Base-by-base conservation (phyloP, 2,329 filamentous ascomycete genomes). In the Volutella citrinella region DNA sequence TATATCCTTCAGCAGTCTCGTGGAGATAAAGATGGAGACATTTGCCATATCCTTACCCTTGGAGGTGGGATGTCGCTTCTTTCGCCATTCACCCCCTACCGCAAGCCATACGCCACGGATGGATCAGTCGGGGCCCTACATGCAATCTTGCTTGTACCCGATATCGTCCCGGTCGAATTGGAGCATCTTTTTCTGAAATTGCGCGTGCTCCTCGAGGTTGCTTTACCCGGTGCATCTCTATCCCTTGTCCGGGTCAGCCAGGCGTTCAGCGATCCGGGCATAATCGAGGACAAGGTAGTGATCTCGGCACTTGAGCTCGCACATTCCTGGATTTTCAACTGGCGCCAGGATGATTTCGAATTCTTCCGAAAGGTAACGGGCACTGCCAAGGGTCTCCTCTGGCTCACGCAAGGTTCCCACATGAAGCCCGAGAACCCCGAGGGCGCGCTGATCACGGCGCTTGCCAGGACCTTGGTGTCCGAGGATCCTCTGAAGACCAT, bases 301-400 rank as follows among this genome's bases (percentile, higher is more conserved):
- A 56, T 78, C 7, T 71, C 73, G 2, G 57, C 78, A 1, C 49
- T 73, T 2, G 74, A 78, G 27, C 52, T 66, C 15, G 48, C 56
- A 4, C 25, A 45, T 4, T 45, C 47, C 14, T 54, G 50, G 8
- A 34, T 75, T 18, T 69, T 66, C 40, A 36, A 53, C 20, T 69
- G 73, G 59, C 46, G 44, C 3, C 48, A 62, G 9, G 10, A 45
- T 1, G 49, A 62, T 5, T 78, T 74, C 40, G 32, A 57, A 1
- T 24, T 46, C 3, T 61, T 78, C 18, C 61, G 68, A 18, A 42
- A 46, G 0, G 46, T 78, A 12, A 49, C 70, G 4, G 45, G 50
- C 5, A 33, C 32, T 2, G 54, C 64, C 2, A 59, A 56, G 12
- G 59, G 63, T 3, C 44, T 77, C 3, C 28, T 78, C 2, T 78